phyloP scores from a whole-genome alignment of 352 stramenopile genomes.

The Pythium plurisporium region DNA sequence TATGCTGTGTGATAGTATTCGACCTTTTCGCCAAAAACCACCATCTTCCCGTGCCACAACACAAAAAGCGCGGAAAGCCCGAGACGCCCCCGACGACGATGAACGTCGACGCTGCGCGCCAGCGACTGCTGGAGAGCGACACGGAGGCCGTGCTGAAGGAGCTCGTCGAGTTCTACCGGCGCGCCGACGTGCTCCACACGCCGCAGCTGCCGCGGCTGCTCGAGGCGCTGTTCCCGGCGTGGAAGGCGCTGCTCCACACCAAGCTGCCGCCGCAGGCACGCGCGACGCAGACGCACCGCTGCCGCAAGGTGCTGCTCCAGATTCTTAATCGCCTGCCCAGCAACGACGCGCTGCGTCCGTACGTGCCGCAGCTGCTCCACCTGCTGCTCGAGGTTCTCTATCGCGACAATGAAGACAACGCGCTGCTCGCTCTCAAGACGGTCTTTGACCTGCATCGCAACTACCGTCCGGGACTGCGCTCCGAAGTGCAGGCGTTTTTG shows the following conservation, averaged over 20 bases:
- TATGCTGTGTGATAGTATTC: slow-evolving; percentile 5
- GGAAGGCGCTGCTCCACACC: slow-evolving; percentile 77
- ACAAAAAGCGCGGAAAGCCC: slow-evolving; percentile 25
- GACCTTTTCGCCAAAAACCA: not conserved
- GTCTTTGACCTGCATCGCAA: slow-evolving; percentile 98
- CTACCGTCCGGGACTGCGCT: slow-evolving; percentile 87
- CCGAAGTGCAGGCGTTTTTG: slow-evolving; percentile 88
- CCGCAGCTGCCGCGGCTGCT: slow-evolving; percentile 89
- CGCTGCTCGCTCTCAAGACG: slow-evolving; percentile 91
- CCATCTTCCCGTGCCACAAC: not conserved
- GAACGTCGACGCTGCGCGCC: slow-evolving; percentile 86
- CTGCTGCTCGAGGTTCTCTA: slow-evolving; percentile 92
- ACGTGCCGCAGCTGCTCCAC: slow-evolving; percentile 90
- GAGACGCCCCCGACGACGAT: slow-evolving; percentile 29
- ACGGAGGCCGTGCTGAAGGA: slow-evolving; percentile 73
- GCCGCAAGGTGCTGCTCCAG: slow-evolving; percentile 92
- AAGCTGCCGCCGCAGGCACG: slow-evolving; percentile 71
- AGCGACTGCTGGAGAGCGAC: slow-evolving; percentile 81
- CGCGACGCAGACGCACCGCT: slow-evolving; percentile 78
- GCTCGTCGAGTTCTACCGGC: slow-evolving; percentile 83
- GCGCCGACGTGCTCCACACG: slow-evolving; percentile 85
- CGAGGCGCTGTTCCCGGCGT: slow-evolving; percentile 88
- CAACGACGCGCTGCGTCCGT: slow-evolving; percentile 93
- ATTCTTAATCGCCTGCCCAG: slow-evolving; percentile 93
- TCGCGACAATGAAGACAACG: slow-evolving; percentile 97